Percentiles rank a stretch among this genome's conserved stretches.
These are phyloP conservation scores for Camptophora hylomeconis DNA, from an alignment of 2,329 filamentous ascomycete genomes.

Conservation along the genomic window DNA sequence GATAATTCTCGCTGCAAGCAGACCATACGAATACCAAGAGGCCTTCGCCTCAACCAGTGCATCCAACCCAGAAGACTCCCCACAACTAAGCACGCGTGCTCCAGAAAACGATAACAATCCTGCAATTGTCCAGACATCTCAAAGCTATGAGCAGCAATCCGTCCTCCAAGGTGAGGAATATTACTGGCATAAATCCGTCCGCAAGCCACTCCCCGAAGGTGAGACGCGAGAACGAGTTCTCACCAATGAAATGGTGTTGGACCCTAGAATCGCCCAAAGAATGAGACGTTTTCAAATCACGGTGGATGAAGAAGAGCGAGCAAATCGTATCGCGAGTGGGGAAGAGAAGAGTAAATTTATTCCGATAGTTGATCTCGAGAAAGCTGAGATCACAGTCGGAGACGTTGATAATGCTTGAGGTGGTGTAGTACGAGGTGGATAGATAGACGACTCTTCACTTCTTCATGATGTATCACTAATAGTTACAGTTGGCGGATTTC, in stretches of 20 bases:
- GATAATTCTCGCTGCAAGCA: conserved; percentile 49
- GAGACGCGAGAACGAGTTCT: conserved; percentile 57
- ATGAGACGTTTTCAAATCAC: conserved; percentile 69
- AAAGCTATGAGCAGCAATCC: conserved; percentile 49
- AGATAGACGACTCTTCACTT: no score
- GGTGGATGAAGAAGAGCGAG: conserved; percentile 56
- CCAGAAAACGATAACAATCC: conserved; percentile 35
- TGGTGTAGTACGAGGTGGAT: no score
- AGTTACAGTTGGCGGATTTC: no score
- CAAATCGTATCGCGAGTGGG: conserved; percentile 47
- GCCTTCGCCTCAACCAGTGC: conserved; percentile 10
- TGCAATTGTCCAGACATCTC: conserved; percentile 19
- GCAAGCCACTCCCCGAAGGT: conserved; percentile 38
- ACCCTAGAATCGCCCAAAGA: conserved; percentile 59
- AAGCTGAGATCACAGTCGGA: no score
- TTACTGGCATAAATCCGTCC: conserved; percentile 74
- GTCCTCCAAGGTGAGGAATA: conserved; percentile 58
- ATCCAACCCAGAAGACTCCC: conserved; percentile 10
- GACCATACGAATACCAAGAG: conserved; percentile 26
- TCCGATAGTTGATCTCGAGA: no score
- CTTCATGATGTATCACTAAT: no score
- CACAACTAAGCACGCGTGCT: conserved; percentile 24
- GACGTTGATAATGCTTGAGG: no score
- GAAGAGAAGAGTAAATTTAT: conserved; percentile 48
- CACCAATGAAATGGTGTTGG: conserved; percentile 60